These are phyloP conservation scores for Carex parvula DNA, from an alignment of 176 grass and related monocot species.

Conservation along the genomic window DNA sequence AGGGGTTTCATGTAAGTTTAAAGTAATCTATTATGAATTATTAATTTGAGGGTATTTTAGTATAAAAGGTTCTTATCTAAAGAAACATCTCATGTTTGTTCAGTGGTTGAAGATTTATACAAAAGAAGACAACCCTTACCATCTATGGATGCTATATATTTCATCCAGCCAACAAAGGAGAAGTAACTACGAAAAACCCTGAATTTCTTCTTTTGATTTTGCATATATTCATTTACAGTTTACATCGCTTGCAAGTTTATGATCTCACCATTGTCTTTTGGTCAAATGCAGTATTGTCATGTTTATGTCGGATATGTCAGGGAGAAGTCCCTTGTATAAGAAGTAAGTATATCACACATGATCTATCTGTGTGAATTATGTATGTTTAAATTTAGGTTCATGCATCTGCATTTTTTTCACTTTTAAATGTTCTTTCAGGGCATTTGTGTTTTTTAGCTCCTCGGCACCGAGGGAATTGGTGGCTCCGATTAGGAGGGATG, in stretches of 20 bases:
- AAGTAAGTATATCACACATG: conserved; percentile 60
- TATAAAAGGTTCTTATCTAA: conserved; percentile 29
- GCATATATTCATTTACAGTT: conserved; percentile 37
- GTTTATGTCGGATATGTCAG: conserved; percentile 86
- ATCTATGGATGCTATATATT: conserved; percentile 97
- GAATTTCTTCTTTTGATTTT: conserved; percentile 16
- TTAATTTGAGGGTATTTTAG: conserved; percentile 20
- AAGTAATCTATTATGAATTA: conserved; percentile 13
- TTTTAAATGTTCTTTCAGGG: conserved; percentile 35
- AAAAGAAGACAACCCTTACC: conserved; percentile 94
- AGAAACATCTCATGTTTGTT: conserved; percentile 25
- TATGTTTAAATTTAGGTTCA: conserved; percentile 22
- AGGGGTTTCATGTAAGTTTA: conserved; percentile 76
- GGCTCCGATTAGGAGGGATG: conserved; percentile 52
- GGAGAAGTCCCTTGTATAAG: conserved; percentile 73
- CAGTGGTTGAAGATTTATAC: conserved; percentile 98
- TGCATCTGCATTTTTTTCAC: conserved; percentile 17
- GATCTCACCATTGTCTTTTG: conserved; percentile 31
- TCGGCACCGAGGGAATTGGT: conserved; percentile 51
- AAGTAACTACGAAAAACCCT: conserved; percentile 57
- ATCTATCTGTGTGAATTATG: background rate
- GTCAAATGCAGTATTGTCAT: conserved; percentile 50
- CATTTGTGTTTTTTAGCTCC: conserved; percentile 89
- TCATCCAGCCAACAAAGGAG: conserved; percentile 97
- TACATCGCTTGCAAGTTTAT: conserved; percentile 12